Evolutionary conservation across 108 stramenopile genomes (phyloP), one percentile per base, ranked within the genome.

Genomic region (Cyclostephanos tholiformis): DNA sequence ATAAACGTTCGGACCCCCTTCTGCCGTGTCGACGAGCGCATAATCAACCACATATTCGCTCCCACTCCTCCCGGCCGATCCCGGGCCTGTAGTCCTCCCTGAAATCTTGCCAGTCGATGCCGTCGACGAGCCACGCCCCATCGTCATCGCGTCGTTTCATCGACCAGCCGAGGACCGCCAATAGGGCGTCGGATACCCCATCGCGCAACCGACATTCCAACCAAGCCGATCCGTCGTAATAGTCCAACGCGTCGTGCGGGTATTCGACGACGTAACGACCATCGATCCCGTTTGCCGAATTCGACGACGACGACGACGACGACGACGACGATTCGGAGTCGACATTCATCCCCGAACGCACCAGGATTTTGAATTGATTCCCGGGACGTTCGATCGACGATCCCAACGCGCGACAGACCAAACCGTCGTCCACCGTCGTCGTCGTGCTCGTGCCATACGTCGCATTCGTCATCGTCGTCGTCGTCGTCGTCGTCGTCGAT

Each of bases 51-150:
- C 85, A 86, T 49, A 86, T 84, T 3, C 86, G 63, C 65, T 86
- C 87, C 91, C 91, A 93, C 55, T 90, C 89, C 71, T 89, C 88
- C 67, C 91, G 65, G 17, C 91, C 89, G 43, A 93, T 83, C 11
- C 91, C 91, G 8, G 91, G 91, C 36, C 88, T 74, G 76, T 86
- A 93, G 17, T 76, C 53, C 2, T 86, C 86, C 35, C 92, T 78
- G 71, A 91, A 91, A 74, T 94, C 92, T 74, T 91, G 89, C 92
- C 92, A 94, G 67, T 94, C 92, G 4, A 94, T 69, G 19, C 82
- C 72, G 69, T 87, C 86, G 5, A 94, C 55, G 29, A 88, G 27
- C 92, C 92, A 94, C 29, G 75, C 77, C 27, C 29, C 27, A 16
- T 87, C 82, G 25, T 14, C 25, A 6, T 59, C 56, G 25, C 81